These are phyloP conservation scores for Rosa multiflora DNA, from an alignment of 306 rosid species.

Conservation along the genomic window DNA sequence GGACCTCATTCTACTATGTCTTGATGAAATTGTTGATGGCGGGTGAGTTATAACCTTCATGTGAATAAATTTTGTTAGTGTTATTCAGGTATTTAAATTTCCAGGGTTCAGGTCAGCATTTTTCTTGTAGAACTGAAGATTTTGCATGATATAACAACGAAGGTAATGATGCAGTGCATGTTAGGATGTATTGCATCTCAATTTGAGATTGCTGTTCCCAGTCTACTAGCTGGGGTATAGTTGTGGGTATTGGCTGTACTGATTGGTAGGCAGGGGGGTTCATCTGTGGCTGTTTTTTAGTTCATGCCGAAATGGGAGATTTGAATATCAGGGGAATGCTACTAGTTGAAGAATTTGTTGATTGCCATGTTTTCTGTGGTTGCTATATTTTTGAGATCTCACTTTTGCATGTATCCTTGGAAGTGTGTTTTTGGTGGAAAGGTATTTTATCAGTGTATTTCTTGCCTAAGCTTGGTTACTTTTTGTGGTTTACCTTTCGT, in stretches of 20 bases:
- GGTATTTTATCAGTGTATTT: neutral
- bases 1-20: constrained; percentile 91
- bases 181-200: neutral
- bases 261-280: neutral
- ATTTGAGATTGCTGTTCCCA: neutral
- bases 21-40: constrained; percentile 92
- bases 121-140: neutral
- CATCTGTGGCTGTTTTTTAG: neutral
- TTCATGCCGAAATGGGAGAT: neutral
- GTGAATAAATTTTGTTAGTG: neutral
- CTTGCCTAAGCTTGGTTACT: neutral
- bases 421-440: neutral
- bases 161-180: neutral
- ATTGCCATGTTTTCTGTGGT: neutral
- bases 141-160: neutral
- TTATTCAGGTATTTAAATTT: neutral
- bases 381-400: neutral
- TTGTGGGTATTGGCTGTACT: neutral
- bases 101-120: neutral
- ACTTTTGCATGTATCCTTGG: neutral
- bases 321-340: neutral
- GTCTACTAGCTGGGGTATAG: neutral
- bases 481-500: neutral
- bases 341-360: neutral
- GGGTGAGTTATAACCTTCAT: constrained; percentile 53